Evolutionary conservation across 2,329 filamentous ascomycete species (phyloP), one percentile per base, ranked within the genome.

Genomic region (Penicillium sp.): DNA sequence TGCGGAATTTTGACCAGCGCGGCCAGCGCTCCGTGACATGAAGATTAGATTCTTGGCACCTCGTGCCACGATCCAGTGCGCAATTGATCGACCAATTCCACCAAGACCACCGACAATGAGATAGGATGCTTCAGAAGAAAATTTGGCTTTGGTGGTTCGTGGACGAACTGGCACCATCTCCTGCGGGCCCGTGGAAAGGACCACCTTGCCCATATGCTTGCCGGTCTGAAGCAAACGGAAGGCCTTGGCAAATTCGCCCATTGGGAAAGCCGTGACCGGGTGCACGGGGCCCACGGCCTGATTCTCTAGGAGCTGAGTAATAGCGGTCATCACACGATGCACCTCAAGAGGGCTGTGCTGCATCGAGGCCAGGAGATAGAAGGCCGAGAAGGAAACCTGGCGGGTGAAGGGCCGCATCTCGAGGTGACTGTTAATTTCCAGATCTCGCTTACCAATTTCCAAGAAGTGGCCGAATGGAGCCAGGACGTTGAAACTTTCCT

Each of bases 11-110:
- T 40, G 37, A 40, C 37, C 37, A 16, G 16, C n/a, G 16, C 6
- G 61, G 58, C 5, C 54, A 19, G 7, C 67, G 41, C 76, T 80
- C 46, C 85, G 77, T 11, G 81, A 85, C 1, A 87, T 59, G 49
- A 87, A 82, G 6, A 81, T 78, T 3, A 88, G 55, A 55, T 81
- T 72, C 31, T 73, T 77, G 0, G 80, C 85, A 2, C 86, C 85
- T 4, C 79, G 77, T 9, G 70, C 66, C 16, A 75, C 73, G 56
- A 88, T 77, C 55, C 84, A 77, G 41, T 78, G 50, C 2, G 68
- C 63, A 4, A 65, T 61, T 14, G 59, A 60, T 16, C 64, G 62
- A 4, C 70, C 70, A 11, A 73, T 66, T 7, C 70, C 70, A 9
- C 70, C 69, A 5, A 72, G 57, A 9, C 70, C 70, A 3, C 70